Evolutionary conservation across 2,329 filamentous ascomycete genomes (phyloP).

Genomic region (Geosmithia flava): DNA sequence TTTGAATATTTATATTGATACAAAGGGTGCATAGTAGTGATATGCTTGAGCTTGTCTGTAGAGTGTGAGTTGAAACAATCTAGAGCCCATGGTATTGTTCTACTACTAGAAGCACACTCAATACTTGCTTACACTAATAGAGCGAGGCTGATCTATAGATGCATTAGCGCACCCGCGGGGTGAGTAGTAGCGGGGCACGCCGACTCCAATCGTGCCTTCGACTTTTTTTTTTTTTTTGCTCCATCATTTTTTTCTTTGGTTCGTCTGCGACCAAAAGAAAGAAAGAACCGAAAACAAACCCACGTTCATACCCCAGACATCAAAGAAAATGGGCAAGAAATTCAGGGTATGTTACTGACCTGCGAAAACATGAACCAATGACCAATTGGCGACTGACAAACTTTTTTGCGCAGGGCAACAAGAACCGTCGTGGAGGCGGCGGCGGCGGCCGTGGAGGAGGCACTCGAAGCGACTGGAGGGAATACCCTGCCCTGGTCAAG

Average conservation of each 20-base stretch:
- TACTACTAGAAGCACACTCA: no score
- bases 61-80: no score
- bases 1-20: no score
- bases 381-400: neutral
- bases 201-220: neutral
- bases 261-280: neutral
- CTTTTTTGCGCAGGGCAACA: conserved; percentile 13
- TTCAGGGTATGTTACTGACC: conserved; percentile 16
- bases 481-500: conserved; percentile 44
- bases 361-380: neutral
- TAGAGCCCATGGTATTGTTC: no score
- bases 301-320: neutral
- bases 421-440: conserved; percentile 21
- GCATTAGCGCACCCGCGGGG: neutral
- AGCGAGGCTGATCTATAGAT: neutral
- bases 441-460: conserved; percentile 12
- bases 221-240: neutral
- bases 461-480: conserved; percentile 15
- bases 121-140: neutral
- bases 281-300: neutral
- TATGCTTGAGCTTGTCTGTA: no score
- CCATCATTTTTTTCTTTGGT: neutral
- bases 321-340: conserved; percentile 21
- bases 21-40: no score
- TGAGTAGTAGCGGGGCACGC: neutral